Conservation (phyloP, 2,329 filamentous ascomycete species). For the Trichoderma gracile region DNA sequence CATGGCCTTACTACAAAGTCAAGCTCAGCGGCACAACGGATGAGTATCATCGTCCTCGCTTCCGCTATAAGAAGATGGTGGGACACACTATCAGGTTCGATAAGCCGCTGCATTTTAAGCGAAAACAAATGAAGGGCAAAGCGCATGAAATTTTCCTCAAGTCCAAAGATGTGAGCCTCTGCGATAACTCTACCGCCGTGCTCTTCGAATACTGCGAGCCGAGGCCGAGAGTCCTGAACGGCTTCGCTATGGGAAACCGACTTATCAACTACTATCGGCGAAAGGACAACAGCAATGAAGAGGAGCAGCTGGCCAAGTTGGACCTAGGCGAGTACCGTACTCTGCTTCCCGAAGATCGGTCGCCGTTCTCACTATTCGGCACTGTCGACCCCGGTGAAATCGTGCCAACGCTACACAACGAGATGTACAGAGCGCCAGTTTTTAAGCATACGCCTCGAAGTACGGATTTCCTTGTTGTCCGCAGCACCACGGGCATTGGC, state of each 20-base stretch:
- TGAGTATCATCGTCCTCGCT: conserved; percentile 79
- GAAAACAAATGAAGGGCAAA: conserved; percentile 79
- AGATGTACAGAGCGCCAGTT: conserved; percentile 91
- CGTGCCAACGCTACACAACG: conserved; percentile 87
- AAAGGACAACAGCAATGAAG: conserved; percentile 66
- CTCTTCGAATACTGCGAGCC: conserved; percentile 97
- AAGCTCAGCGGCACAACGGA: conserved; percentile 72
- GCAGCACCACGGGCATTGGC: conserved; percentile 75
- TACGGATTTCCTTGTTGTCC: conserved; percentile 84
- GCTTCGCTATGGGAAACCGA: conserved; percentile 95
- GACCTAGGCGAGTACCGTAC: conserved; percentile 89
- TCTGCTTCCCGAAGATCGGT: conserved; percentile 89
- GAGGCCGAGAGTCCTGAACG: conserved; percentile 85
- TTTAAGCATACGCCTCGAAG: conserved; percentile 79
- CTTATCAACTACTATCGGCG: conserved; percentile 97
- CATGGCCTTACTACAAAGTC: conserved; percentile 95
- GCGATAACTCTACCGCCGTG: conserved; percentile 84
- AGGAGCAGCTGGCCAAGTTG: conserved; percentile 71
- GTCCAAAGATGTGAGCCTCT: conserved; percentile 80
- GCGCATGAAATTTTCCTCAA: conserved; percentile 75
- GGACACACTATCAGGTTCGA: conserved; percentile 71
- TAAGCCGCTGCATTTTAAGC: conserved; percentile 71
- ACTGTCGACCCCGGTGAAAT: conserved; percentile 89
- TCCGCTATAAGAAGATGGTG: conserved; percentile 69
- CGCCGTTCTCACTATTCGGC: conserved; percentile 92